Base-by-base conservation (phyloP, 2,329 filamentous ascomycete species). In the Colletotrichum karsti region DNA sequence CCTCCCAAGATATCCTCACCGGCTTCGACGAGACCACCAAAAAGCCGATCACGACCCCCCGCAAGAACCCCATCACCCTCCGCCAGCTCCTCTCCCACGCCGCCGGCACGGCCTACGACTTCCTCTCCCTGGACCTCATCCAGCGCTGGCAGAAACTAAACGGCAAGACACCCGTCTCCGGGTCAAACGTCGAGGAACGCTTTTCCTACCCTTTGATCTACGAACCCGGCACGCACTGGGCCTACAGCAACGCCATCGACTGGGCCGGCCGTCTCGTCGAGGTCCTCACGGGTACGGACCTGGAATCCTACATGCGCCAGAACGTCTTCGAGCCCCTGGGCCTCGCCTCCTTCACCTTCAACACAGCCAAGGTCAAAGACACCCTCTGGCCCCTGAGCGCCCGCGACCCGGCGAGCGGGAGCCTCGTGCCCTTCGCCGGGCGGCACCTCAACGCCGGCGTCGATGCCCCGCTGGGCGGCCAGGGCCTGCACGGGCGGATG, bases 41-140 rank as follows among this genome's bases (percentile, higher is more conserved):
- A 0, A 10, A 75, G 7, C 75, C 80, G 4, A 60, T 77, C 8
- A 70, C 76, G 5, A 73, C 73, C 9, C 65, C 73, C 8, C 75
- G 77, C 13, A 56, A 48, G 12, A 71, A 72, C 0, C 76, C 77
- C 13, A 80, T 87, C 57, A 85, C 83, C 4, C 74, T 86, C 5
- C 75, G 78, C n/a, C 80, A 82, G 41, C 77, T 87, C 2, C 77
- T 88, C 5, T 82, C 81, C 1, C 85, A 87, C 70, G 81, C 79
- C 28, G 78, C 81, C 0, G 85, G 85, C 2, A 69, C 77, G 1
- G 72, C 70, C 5, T 87, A 87, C 72, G 74, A 78, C 35, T 79
- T 80, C 51, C 51, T 80, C 1, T 39, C 46, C 2, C 42, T 26
- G 2, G 37, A 59, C 15, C n/a, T n/a, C n/a, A 39, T 59, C 7